Base-by-base conservation (phyloP, 2,329 filamentous ascomycete genomes). In the Periconia sp. region DNA sequence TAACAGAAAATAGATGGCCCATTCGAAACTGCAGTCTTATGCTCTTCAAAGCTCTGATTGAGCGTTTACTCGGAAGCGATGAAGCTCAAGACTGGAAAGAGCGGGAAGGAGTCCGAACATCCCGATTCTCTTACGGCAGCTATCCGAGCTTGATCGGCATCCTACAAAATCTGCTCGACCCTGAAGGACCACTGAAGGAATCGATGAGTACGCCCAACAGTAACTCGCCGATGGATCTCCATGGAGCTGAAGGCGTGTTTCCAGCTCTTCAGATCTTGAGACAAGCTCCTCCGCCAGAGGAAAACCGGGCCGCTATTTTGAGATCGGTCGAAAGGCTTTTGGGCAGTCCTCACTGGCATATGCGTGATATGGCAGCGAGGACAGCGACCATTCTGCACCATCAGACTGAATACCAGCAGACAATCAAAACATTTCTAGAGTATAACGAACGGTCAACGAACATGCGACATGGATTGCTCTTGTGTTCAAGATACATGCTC, bases 11-110 rank as follows among this genome's bases (percentile, higher is more conserved):
- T 56, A 90, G 86, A 19, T 99, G 94, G 94, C 91, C 92, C 0
- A 92, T 99, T 52, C 87, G 92, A 1, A 99, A 99, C 71, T 97
- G 92, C 61, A 92, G 92, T 1, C 76, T 97, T 33, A 89, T 97
- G 76, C 84, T 99, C 7, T 86, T 97, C 59, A 86, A 93, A 50
- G 91, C 91, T 57, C 79, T 97, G 6, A 89, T 96, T 49, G 90
- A 94, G 68, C 83, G 84, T 57, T 77, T 95, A 1, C 85, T 94
- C 27, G 90, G 90, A 15, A 90, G 87, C 0, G 87, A 85, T 50
- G 88, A 91, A 53, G 71, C 76, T 7, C 76, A 79, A 54, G 73
- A 91, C 79, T 77, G 92, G 74, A 70, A 83, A 73, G 78, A 81
- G 62, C 59, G 72, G 57, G 57, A 71, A 56, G 58, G 68, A 57